Evolutionary conservation across 148 eudicot species (phyloP).

Genomic region (Vaccinium vitisidaea): DNA sequence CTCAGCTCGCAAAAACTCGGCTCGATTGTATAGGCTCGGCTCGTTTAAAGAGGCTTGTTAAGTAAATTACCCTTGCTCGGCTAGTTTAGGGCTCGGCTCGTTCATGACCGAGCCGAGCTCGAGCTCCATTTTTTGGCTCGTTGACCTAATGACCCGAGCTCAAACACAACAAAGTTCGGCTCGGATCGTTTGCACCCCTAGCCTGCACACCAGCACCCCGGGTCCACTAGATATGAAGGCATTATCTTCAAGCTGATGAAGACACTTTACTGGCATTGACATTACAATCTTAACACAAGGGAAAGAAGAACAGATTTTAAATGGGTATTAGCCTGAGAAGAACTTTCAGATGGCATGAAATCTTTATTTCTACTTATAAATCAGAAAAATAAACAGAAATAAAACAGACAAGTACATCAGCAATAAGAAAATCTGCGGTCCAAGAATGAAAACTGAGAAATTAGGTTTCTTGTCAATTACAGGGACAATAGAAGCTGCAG

Average conservation of each 20-base stretch:
- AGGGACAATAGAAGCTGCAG: neutral
- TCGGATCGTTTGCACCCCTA: too few species aligned
- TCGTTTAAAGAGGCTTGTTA: too few species aligned
- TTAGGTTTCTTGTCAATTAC: constrained; percentile 4
- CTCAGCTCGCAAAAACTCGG: too few species aligned
- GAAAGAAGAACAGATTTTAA: neutral
- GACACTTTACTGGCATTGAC: neutral
- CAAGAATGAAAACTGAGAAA: neutral
- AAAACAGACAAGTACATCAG: neutral
- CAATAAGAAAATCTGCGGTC: neutral
- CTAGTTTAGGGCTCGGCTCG: too few species aligned
- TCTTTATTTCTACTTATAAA: neutral
- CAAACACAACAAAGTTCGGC: too few species aligned
- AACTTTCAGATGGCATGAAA: neutral
- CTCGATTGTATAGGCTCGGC: too few species aligned
- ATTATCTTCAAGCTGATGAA: neutral
- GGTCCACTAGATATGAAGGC: neutral
- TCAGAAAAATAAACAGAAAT: too few species aligned
- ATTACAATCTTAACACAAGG: neutral
- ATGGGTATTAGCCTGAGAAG: neutral
- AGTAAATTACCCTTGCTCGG: too few species aligned
- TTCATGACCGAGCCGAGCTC: too few species aligned
- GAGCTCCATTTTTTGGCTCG: too few species aligned
- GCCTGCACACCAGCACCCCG: too few species aligned
- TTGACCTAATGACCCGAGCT: too few species aligned